Evolutionary conservation across 2,329 filamentous ascomycete genomes (phyloP).

Genomic region (Fusarium sp.): DNA sequence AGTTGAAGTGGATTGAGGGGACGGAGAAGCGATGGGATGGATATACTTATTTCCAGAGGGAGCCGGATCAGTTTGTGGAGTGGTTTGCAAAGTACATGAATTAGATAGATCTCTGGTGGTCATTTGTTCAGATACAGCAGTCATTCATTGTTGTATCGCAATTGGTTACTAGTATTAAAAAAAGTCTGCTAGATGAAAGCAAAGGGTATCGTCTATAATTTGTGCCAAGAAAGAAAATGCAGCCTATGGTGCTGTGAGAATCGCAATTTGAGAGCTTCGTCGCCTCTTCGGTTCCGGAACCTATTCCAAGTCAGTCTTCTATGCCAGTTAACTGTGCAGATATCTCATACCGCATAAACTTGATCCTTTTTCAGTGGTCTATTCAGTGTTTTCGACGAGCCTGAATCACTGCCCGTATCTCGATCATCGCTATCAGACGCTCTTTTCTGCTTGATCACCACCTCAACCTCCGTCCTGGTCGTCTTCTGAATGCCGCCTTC

Average conservation of each 20-base stretch:
- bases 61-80: conserved; percentile 33
- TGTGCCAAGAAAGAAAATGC: not conserved
- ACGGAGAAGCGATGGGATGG: conserved; percentile 29
- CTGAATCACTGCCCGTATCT: conserved; percentile 40
- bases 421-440: conserved; percentile 39
- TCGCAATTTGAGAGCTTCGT: not conserved
- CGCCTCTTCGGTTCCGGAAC: not conserved
- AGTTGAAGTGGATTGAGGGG: conserved; percentile 27
- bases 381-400: conserved; percentile 39
- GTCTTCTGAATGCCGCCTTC: conserved; percentile 45
- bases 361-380: conserved; percentile 41
- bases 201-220: conserved; percentile 23
- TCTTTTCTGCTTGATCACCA: conserved; percentile 38
- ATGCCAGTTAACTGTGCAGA: too few relatives aligned
- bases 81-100: conserved; percentile 30
- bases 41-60: conserved; percentile 33
- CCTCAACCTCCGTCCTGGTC: conserved; percentile 44
- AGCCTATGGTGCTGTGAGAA: conserved; percentile 2
- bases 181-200: not conserved
- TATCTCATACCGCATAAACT: conserved; percentile 16
- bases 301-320: not conserved
- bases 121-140: not conserved
- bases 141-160: not conserved
- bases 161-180: not conserved
- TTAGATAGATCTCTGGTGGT: not conserved